phyloP scores from a whole-genome alignment of 2,329 filamentous ascomycete genomes.

The Coniochaeta pulveracea region DNA sequence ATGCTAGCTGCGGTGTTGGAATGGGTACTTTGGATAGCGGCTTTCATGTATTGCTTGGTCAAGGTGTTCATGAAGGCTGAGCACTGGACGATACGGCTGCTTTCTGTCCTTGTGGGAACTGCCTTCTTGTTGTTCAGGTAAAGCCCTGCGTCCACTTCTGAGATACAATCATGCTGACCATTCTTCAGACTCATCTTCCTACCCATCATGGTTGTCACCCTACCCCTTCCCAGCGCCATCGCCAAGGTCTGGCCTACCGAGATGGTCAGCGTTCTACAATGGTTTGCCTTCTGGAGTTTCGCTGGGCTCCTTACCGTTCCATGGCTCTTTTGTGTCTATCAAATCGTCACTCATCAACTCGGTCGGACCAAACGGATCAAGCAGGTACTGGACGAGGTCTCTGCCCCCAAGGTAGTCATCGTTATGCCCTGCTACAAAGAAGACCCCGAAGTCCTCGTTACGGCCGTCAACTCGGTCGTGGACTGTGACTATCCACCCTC shows the following conservation, averaged over 20 bases:
- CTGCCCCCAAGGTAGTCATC: conserved; percentile 86
- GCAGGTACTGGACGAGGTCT: conserved; percentile 69
- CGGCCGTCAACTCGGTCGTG: conserved; percentile 82
- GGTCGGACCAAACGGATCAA: conserved; percentile 76
- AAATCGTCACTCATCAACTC: conserved; percentile 77
- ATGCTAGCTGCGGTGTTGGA: conserved; percentile 81
- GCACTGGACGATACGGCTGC: conserved; percentile 67
- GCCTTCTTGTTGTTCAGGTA: conserved; percentile 70
- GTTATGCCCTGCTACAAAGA: conserved; percentile 98
- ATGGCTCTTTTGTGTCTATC: conserved; percentile 88
- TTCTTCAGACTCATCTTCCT: conserved; percentile 65
- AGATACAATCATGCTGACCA: conserved; percentile 7
- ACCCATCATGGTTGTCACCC: conserved; percentile 86
- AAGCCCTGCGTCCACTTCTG: conserved; percentile 11
- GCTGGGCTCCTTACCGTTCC: conserved; percentile 75
- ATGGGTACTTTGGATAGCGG: conserved; percentile 91
- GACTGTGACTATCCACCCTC: conserved; percentile 87
- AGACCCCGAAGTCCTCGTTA: conserved; percentile 70
- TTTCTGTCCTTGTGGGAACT: conserved; percentile 65
- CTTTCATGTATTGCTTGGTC: conserved; percentile 80
- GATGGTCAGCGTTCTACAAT: conserved; percentile 68
- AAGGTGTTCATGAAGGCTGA: conserved; percentile 88
- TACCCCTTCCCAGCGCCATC: conserved; percentile 67
- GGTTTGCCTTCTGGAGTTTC: conserved; percentile 95
- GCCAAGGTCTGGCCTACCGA: conserved; percentile 58